Conservation (phyloP, 169 alveolate genomes). For the Plasmodium cynomolgi region DNA sequence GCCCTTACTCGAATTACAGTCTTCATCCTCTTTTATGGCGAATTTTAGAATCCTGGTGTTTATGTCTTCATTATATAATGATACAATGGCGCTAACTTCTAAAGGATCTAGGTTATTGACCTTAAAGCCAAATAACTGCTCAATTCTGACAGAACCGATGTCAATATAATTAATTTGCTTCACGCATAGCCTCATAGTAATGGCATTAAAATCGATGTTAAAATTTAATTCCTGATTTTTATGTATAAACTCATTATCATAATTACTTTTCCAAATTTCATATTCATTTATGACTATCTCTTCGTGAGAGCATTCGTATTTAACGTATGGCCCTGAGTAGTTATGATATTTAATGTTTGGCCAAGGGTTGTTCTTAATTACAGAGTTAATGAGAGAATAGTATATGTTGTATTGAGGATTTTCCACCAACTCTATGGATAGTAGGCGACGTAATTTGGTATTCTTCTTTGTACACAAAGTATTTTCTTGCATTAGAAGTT, state of each 20-base stretch:
- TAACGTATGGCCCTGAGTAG: slow-evolving; percentile 43
- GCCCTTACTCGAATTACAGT: slow-evolving; percentile 38
- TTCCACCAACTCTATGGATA: slow-evolving; percentile 2
- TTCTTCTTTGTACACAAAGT: slow-evolving; percentile 19
- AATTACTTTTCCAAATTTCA: slow-evolving; percentile 6
- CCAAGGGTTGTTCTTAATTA: slow-evolving; percentile 8
- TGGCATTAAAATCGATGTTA: slow-evolving; percentile 2
- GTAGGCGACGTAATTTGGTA: neutral
- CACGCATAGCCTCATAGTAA: slow-evolving; percentile 61
- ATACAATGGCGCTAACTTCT: slow-evolving; percentile 3
- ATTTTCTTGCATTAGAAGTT: slow-evolving; percentile 28
- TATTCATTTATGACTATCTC: slow-evolving; percentile 27
- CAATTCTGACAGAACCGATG: slow-evolving; percentile 50
- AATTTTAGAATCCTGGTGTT: slow-evolving; percentile 41
- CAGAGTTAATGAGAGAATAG: slow-evolving; percentile 25
- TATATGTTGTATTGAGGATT: slow-evolving; percentile 20
- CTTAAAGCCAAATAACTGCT: slow-evolving; percentile 11
- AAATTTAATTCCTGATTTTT: slow-evolving; percentile 21
- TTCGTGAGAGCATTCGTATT: slow-evolving; percentile 59
- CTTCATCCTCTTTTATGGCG: slow-evolving; percentile 60
- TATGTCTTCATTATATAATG: slow-evolving; percentile 23
- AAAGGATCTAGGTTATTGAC: slow-evolving; percentile 1
- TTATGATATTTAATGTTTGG: slow-evolving; percentile 28
- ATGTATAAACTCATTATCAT: slow-evolving; percentile 23
- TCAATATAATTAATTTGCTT: slow-evolving; percentile 39